Base-by-base conservation (phyloP, 2,329 filamentous ascomycete species). In the Sclerotinia borealis region DNA sequence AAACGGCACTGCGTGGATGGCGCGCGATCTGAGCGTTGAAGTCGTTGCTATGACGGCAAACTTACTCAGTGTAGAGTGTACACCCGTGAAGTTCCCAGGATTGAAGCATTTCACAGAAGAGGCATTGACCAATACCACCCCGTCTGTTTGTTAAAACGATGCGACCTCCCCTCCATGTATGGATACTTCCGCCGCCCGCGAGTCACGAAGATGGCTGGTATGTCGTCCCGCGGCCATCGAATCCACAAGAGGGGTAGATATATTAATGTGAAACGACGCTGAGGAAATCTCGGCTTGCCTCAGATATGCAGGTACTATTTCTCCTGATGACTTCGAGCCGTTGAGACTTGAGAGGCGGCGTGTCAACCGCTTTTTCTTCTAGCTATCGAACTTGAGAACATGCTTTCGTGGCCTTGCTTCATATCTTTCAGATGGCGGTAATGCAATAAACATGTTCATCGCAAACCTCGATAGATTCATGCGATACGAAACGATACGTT, bases 231-330 rank as follows among this genome's bases (percentile, higher is more conserved):
- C 41, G 47, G 15, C 47, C 27, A 11, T 51, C 59, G 7, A 39
- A 29, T 62, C 39, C 39, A 45, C 22, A 13, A 13, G 48, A 43
- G 48, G 37, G 36, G 25, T 47, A 25, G 13, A n/a, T 22, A 22
- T 37, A n/a, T 66, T 55, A 52, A 70, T 22, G 31, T 70, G 69
- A 71, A 71, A 71, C 69, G 55, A 51, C 41, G 61, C 68, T 71
- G 68, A 69, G 69, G 68, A 64, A 50, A 63, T 55, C 65, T 69
- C 67, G 68, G 64, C 63, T 66, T 67, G 68, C 67, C 60, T 69
- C 68, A 68, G 64, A 65, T 58, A 56, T 61, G 37, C 39, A 47
- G 49, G 31, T 37, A 37, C 49, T n/a, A n/a, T 13, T 59, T 47
- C 29, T 45, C 19, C n/a, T 37, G 31, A 61, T 36, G 59, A 13